Percentiles rank a stretch among this genome's conserved stretches.
These are phyloP conservation scores for Cryphonectria japonica DNA, from an alignment of 2,329 filamentous ascomycete genomes.

Conservation along the genomic window DNA sequence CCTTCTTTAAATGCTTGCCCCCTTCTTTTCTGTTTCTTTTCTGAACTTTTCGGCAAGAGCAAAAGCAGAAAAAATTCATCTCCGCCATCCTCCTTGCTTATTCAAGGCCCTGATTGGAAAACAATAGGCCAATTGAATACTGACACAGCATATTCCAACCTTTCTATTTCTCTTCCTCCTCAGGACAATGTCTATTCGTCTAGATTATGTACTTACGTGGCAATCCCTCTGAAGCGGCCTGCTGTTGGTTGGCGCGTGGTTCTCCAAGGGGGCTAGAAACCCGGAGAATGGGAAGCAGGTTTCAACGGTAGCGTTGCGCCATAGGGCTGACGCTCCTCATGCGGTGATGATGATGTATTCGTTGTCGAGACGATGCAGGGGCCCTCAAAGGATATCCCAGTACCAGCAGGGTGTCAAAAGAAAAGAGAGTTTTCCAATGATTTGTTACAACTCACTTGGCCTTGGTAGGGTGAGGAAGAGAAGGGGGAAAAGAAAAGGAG, in stretches of 20 bases:
- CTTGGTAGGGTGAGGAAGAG: neutral
- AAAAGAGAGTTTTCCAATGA: neutral
- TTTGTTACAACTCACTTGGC: neutral
- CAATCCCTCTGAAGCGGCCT: neutral
- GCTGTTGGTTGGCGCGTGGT: neutral
- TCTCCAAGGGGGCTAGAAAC: neutral
- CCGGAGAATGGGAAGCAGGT: neutral
- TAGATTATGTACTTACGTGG: neutral
- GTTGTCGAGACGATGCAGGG: neutral
- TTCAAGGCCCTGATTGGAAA: neutral
- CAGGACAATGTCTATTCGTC: neutral
- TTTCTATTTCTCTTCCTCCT: neutral
- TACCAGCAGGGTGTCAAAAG: neutral
- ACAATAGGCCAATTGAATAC: neutral
- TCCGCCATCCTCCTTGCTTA: neutral
- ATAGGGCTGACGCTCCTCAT: slow-evolving; percentile 7
- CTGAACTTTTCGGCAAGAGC: neutral
- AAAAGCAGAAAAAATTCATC: neutral
- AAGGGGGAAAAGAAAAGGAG: neutral
- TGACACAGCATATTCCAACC: neutral
- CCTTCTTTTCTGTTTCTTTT: neutral
- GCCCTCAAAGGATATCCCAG: neutral
- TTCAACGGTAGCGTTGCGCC: neutral
- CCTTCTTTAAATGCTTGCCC: neutral
- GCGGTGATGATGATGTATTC: neutral